Percentiles rank a stretch among this genome's conserved stretches.
Evolutionary conservation across 2,329 filamentous ascomycete genomes (phyloP).

Genomic region (Lasiodiplodia hormozganensis): DNA sequence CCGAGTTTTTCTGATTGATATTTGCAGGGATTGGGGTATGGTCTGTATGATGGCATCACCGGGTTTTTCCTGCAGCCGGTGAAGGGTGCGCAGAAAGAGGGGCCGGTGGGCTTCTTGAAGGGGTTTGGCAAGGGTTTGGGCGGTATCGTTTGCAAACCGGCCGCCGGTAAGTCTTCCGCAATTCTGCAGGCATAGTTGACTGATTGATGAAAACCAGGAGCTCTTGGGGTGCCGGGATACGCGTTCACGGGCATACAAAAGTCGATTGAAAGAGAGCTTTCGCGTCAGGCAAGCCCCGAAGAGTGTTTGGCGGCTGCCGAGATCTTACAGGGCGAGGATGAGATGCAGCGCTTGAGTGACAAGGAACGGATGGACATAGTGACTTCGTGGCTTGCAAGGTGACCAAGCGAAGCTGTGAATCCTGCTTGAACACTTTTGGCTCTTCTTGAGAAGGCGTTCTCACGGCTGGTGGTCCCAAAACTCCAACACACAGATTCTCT

Average conservation of each 20-base stretch:
- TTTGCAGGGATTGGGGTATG: conserved; percentile 31
- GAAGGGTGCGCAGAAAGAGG: conserved; percentile 35
- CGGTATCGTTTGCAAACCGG: conserved; percentile 37
- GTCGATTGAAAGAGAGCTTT: not conserved
- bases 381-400: not conserved
- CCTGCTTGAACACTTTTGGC: not conserved
- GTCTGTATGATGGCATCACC: conserved; percentile 37
- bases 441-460: not conserved
- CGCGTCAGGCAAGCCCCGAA: not conserved
- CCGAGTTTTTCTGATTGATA: not conserved
- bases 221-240: conserved; percentile 1
- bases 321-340: conserved; percentile 8
- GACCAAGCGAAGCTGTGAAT: not conserved
- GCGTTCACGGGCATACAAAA: not conserved
- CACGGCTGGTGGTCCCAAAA: no score
- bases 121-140: conserved; percentile 38
- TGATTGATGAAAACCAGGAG: not conserved
- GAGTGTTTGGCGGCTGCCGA: not conserved
- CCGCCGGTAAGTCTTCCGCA: not conserved
- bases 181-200: not conserved
- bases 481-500: no score
- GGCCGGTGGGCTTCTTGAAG: conserved; percentile 36
- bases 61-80: conserved; percentile 36
- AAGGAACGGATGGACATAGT: not conserved
- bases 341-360: not conserved